Percentiles rank a stretch among this genome's conserved stretches.
phyloP scores from a whole-genome alignment of 1,139 yeast genomes.

The Suhomyces yuchorum region DNA sequence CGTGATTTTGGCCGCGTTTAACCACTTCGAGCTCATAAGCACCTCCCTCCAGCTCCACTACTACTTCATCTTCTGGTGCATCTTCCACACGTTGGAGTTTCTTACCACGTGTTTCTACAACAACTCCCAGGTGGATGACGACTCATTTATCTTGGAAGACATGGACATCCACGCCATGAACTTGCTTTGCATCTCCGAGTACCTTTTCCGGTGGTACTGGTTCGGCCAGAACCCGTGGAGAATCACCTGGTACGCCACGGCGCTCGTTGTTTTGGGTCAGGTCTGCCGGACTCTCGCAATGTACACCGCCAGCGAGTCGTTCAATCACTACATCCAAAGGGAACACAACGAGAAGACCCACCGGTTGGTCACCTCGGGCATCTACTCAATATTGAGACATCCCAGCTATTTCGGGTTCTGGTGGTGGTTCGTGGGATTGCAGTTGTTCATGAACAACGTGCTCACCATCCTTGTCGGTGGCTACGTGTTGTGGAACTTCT shows the following conservation, averaged over 20 bases:
- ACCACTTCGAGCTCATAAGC: slow-evolving; percentile 5
- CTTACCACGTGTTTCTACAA: slow-evolving; percentile 76
- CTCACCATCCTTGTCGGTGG: slow-evolving; percentile 50
- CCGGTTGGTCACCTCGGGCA: slow-evolving; percentile 67
- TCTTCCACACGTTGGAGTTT: slow-evolving; percentile 83
- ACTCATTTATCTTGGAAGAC: slow-evolving; percentile 78
- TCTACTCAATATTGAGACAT: slow-evolving; percentile 70
- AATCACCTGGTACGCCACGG: slow-evolving; percentile 1
- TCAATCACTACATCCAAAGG: slow-evolving; percentile 75
- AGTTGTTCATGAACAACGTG: slow-evolving; percentile 62
- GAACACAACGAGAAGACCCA: slow-evolving; percentile 55
- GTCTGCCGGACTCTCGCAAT: slow-evolving; percentile 69
- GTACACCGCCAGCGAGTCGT: slow-evolving; percentile 87
- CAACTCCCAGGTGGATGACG: slow-evolving; percentile 62
- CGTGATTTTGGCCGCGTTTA: slow-evolving; percentile 14
- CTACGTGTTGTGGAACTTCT: slow-evolving; percentile 62
- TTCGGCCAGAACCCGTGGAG: slow-evolving; percentile 5
- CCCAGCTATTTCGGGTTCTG: slow-evolving; percentile 92
- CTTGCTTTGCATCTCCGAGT: slow-evolving; percentile 31
- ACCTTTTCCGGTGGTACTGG: slow-evolving; percentile 9
- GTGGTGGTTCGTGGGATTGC: slow-evolving; percentile 92
- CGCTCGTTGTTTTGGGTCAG: slow-evolving; percentile 62
- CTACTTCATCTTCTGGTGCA: slow-evolving; percentile 54
- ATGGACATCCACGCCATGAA: slow-evolving; percentile 72
- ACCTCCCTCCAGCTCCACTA: slow-evolving; percentile 20